Evolutionary conservation across 208 protist species (phyloP), one percentile per base, ranked within the genome.

Genomic region (Trypanosoma cruzi): DNA sequence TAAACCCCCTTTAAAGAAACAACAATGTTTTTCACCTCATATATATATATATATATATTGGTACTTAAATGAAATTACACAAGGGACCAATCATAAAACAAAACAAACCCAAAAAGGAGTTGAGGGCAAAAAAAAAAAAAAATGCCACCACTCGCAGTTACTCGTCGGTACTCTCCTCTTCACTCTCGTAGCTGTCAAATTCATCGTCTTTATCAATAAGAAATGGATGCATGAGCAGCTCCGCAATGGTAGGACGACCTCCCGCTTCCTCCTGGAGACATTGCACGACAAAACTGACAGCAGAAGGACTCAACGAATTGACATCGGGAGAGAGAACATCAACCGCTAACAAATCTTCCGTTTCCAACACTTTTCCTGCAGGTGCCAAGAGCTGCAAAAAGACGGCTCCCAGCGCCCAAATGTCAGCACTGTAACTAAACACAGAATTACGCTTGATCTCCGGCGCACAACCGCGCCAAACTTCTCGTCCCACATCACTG

Each of bases 351-450:
- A 95, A 31, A 48, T 95, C 86, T 6, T 71, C 84, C n/a, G 86
- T 91, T 46, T 64, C 58, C 29, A 82, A 79, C 57, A 55, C 7
- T 56, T 77, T 83, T 32, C 64, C 65, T 20, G 40, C 42, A 1
- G 71, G 79, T 1, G 75, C 63, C 14, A 86, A 22, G 48, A 95
- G 79, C 58, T 88, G 82, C 22, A 92, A 57, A 54, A 95, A 78
- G 13, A 92, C 67, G 18, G 89, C 82, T n/a, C 77, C 89, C 0
- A 95, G 29, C 1, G 82, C 80, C 89, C 86, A 92, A 26, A 95
- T 84, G 65, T 95, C 89, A 6, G 89, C 81, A 34, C 80, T 78
- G 37, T 56, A 78, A 49, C 54, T 55, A 76, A 87, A 92, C 2
- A 72, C 67, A 11, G 79, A 80, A 24, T 74, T 73, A 10, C 71